Percentiles rank a stretch among this genome's conserved stretches.
Conservation (phyloP, 1,139 yeast genomes). For the Pichia inconspicua region DNA sequence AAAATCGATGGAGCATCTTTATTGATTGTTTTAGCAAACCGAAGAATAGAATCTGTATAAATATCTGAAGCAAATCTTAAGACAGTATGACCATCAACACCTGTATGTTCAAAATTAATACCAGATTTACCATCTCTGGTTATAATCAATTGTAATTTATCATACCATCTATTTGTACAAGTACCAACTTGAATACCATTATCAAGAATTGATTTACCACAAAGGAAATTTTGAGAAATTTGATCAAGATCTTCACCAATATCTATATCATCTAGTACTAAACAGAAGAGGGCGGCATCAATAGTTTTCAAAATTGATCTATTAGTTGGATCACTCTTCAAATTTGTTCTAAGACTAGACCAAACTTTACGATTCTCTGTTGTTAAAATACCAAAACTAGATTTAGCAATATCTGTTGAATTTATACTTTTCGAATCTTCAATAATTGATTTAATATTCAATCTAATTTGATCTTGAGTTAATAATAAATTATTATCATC, state of each 20-base stretch:
- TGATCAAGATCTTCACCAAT: constrained; percentile 56
- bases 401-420: constrained; percentile 61
- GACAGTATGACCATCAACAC: constrained; percentile 94
- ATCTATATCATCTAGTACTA: constrained; percentile 73
- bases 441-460: constrained; percentile 68
- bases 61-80: constrained; percentile 82
- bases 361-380: constrained; percentile 82
- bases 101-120: constrained; percentile 89
- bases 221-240: constrained; percentile 73
- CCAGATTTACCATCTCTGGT: constrained; percentile 94
- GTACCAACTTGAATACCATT: constrained; percentile 90
- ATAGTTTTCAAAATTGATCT: constrained; percentile 64
- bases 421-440: constrained; percentile 61
- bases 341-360: constrained; percentile 60
- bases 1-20: constrained; percentile 75
- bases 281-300: constrained; percentile 73
- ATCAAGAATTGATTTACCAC: constrained; percentile 73
- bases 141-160: constrained; percentile 78
- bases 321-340: constrained; percentile 45
- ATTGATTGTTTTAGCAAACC: constrained; percentile 80
- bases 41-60: constrained; percentile 80
- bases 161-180: constrained; percentile 93
- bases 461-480: constrained; percentile 65
- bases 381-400: constrained; percentile 82
- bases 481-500: constrained; percentile 58